Percentiles rank a stretch among this genome's conserved stretches.
Evolutionary conservation across 2,329 filamentous ascomycete species (phyloP).

Genomic region (Didymella sp.): DNA sequence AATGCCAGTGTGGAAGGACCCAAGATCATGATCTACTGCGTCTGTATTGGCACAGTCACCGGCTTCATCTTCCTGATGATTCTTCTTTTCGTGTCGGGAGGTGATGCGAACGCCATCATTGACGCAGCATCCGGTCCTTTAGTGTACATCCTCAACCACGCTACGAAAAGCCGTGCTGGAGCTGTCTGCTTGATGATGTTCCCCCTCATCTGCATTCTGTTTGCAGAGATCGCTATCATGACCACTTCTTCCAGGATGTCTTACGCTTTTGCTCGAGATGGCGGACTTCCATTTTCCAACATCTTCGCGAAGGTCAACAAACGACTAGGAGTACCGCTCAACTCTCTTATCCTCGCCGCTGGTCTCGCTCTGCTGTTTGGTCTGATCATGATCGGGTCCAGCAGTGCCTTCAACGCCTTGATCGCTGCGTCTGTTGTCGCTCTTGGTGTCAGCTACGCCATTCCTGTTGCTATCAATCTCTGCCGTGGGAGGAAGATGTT

Average conservation of each 20-base stretch:
- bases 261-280: slow-evolving; percentile 71
- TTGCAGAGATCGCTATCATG: slow-evolving; percentile 69
- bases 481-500: slow-evolving; percentile 70
- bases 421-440: slow-evolving; percentile 74
- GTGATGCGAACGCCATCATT: slow-evolving; percentile 63
- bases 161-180: slow-evolving; percentile 67
- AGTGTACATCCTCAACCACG: slow-evolving; percentile 68
- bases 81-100: slow-evolving; percentile 68
- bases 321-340: slow-evolving; percentile 68
- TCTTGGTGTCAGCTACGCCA: slow-evolving; percentile 74
- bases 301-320: slow-evolving; percentile 69
- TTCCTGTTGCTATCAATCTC: slow-evolving; percentile 74
- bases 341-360: slow-evolving; percentile 68
- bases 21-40: slow-evolving; percentile 70
- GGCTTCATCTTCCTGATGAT: slow-evolving; percentile 69
- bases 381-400: slow-evolving; percentile 72
- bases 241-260: slow-evolving; percentile 71
- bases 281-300: slow-evolving; percentile 68
- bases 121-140: slow-evolving; percentile 63
- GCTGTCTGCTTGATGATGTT: slow-evolving; percentile 72
- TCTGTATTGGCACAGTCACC: slow-evolving; percentile 67
- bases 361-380: slow-evolving; percentile 71
- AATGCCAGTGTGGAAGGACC: slow-evolving; percentile 65
- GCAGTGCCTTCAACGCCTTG: slow-evolving; percentile 74
- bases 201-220: slow-evolving; percentile 68